These are phyloP conservation scores for Albophoma yamanashiensis DNA, from an alignment of 2,329 filamentous ascomycete genomes.

Conservation along the genomic window DNA sequence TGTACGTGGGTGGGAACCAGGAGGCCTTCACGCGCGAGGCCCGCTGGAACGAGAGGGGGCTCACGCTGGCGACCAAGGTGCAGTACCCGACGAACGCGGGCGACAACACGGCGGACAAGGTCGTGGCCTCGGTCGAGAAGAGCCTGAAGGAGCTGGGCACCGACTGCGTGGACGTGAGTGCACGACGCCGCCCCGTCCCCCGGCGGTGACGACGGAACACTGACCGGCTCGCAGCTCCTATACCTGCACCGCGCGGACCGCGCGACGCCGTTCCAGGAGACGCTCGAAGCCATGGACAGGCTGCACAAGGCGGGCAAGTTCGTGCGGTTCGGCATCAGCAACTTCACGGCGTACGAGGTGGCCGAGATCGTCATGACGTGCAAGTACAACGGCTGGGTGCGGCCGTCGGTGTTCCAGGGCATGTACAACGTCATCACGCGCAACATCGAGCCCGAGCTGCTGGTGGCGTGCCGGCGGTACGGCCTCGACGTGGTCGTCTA, in stretches of 20 bases:
- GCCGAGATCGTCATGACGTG: constrained; percentile 75
- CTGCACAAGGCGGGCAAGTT: constrained; percentile 83
- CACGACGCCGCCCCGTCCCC: not conserved
- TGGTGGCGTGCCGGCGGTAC: constrained; percentile 64
- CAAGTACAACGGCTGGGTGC: constrained; percentile 70
- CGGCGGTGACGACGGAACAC: not conserved
- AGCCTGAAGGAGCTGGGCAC: constrained; percentile 63
- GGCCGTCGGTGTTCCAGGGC: constrained; percentile 74
- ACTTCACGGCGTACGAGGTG: constrained; percentile 81
- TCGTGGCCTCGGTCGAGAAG: constrained; percentile 54
- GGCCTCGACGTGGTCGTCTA: constrained; percentile 72
- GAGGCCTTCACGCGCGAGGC: constrained; percentile 69
- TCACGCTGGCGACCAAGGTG: constrained; percentile 70
- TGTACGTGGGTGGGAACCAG: constrained; percentile 62
- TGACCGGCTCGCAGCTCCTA: constrained; percentile 19
- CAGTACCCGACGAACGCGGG: constrained; percentile 51
- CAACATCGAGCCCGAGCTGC: constrained; percentile 62
- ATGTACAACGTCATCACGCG: constrained; percentile 81
- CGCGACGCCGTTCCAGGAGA: constrained; percentile 66
- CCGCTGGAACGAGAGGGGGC: constrained; percentile 67
- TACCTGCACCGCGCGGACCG: constrained; percentile 38
- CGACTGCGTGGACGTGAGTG: constrained; percentile 56
- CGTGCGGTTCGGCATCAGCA: constrained; percentile 66
- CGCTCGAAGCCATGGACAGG: constrained; percentile 65
- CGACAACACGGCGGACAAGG: constrained; percentile 49